A percentile compares a stretch with the other conserved stretches of the same genome.
Evolutionary conservation across 768 basidiomycete genomes (phyloP).

Genomic region (Holtermanniella nyarrowii): DNA sequence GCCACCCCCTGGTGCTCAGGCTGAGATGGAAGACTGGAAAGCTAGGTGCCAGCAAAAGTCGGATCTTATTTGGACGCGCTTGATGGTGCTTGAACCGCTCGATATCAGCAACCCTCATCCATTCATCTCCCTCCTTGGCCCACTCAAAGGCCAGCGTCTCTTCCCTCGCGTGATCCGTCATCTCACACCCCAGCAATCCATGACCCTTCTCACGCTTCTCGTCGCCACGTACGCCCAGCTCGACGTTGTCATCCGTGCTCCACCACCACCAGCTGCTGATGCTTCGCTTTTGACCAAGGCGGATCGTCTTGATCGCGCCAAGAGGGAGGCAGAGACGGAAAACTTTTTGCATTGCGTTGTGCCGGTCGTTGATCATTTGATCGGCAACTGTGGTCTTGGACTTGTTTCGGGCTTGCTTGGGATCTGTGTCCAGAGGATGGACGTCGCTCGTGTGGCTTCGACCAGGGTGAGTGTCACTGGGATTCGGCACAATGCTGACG

Average conservation of each 20-base stretch:
- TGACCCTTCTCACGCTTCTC: constrained; percentile 78
- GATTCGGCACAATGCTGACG: constrained; percentile 3
- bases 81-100: constrained; percentile 79
- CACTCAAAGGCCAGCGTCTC: constrained; percentile 85
- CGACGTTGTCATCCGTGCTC: constrained; percentile 74
- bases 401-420: constrained; percentile 79
- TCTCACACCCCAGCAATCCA: constrained; percentile 64
- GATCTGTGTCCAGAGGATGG: constrained; percentile 65
- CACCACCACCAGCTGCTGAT: constrained; percentile 49
- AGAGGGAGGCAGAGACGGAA: constrained; percentile 76
- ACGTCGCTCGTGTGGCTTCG: constrained; percentile 60
- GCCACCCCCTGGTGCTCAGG: constrained; percentile 44
- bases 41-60: constrained; percentile 41
- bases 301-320: constrained; percentile 27
- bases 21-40: constrained; percentile 31
- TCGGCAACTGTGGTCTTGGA: constrained; percentile 66
- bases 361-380: constrained; percentile 73
- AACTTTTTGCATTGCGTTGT: constrained; percentile 75
- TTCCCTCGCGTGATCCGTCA: constrained; percentile 80
- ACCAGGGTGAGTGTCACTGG: constrained; percentile 56
- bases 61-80: constrained; percentile 64
- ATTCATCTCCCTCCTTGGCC: constrained; percentile 79
- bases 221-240: constrained; percentile 90
- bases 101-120: constrained; percentile 95
- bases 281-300: constrained; percentile 45